Conservation (phyloP, 2,329 filamentous ascomycete species). For the Dactylella cylindrospora region DNA sequence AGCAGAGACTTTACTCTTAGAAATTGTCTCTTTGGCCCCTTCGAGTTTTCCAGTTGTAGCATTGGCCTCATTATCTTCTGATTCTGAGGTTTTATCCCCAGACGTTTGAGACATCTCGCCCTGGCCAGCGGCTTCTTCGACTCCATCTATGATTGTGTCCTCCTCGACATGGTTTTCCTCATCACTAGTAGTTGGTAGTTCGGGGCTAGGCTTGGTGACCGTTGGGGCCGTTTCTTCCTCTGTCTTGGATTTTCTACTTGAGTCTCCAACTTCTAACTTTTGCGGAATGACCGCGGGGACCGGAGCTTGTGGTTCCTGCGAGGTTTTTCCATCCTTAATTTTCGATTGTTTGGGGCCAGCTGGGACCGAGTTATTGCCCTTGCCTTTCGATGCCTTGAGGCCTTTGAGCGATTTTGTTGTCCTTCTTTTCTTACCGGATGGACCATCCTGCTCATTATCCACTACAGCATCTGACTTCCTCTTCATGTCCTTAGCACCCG, state of each 20-base stretch:
- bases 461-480: slow-evolving; percentile 33
- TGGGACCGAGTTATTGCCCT: not conserved
- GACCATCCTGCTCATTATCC: slow-evolving; percentile 6
- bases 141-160: slow-evolving; percentile 14
- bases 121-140: slow-evolving; percentile 22
- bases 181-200: not conserved
- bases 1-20: not conserved
- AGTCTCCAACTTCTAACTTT: not conserved
- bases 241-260: not conserved
- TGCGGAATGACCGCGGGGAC: not conserved
- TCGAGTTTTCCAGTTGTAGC: not conserved
- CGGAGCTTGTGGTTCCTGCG: not conserved
- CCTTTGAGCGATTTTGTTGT: not conserved
- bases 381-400: not conserved
- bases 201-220: not conserved
- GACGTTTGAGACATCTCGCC: not conserved
- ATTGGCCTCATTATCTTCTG: slow-evolving; percentile 15
- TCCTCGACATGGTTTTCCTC: not conserved
- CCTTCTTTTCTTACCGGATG: slow-evolving; percentile 27
- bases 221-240: no score
- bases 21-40: not conserved
- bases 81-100: not conserved
- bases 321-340: not conserved
- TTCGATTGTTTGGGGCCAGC: not conserved
- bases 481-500: slow-evolving; percentile 36